Evolutionary conservation across 257 asterid genomes (phyloP).

Genomic region (Oldenlandia corymbosa): DNA sequence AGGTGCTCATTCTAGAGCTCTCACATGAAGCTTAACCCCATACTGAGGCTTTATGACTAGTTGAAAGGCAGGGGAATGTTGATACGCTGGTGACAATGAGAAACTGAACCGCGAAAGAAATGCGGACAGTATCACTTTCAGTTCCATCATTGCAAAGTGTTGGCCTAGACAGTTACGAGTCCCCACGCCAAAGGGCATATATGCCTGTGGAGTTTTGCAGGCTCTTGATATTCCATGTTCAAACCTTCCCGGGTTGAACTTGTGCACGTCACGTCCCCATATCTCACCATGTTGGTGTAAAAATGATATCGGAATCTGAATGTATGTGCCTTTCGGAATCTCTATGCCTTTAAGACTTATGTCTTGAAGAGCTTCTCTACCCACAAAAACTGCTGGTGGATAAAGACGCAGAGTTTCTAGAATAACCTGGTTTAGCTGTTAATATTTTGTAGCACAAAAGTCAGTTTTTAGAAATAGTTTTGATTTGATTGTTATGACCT

Average conservation of each 20-base stretch:
- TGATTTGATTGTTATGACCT: neutral
- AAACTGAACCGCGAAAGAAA: conserved; percentile 49
- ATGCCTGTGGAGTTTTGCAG: conserved; percentile 60
- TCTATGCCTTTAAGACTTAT: conserved; percentile 36
- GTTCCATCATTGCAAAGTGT: conserved; percentile 63
- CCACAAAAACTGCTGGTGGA: conserved; percentile 58
- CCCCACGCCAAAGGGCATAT: conserved; percentile 72
- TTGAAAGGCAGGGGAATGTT: conserved; percentile 47
- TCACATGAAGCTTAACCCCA: conserved; percentile 43
- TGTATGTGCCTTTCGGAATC: conserved; percentile 50
- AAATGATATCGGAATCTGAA: conserved; percentile 47
- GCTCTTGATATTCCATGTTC: conserved; percentile 48
- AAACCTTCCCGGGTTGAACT: conserved; percentile 69
- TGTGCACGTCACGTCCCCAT: conserved; percentile 47
- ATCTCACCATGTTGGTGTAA: conserved; percentile 45
- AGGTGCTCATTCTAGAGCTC: conserved; percentile 18
- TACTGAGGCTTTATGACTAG: conserved; percentile 48
- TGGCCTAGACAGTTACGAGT: conserved; percentile 57
- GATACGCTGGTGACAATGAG: conserved; percentile 49
- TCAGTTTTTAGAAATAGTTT: no score
- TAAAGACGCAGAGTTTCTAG: conserved; percentile 67
- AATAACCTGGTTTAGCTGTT: conserved; percentile 56
- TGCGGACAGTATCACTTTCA: conserved; percentile 60
- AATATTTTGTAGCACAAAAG: neutral
- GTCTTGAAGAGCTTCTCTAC: conserved; percentile 63